Percentiles rank a stretch among this genome's conserved stretches.
These are phyloP conservation scores for Aspergillus ellipticus DNA, from an alignment of 495 filamentous ascomycete genomes.

Conservation along the genomic window DNA sequence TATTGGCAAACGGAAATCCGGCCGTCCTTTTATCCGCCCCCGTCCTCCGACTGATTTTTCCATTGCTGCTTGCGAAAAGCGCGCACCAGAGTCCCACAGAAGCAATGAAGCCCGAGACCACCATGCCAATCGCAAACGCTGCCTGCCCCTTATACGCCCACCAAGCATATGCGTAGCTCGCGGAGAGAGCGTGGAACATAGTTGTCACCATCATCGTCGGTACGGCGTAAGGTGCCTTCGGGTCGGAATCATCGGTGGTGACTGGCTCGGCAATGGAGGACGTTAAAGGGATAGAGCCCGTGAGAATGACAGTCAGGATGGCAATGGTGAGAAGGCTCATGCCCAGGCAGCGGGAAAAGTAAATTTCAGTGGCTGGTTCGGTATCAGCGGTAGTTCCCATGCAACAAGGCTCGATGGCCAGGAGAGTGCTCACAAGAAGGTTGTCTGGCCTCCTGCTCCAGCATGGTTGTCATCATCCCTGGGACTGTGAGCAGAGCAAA, in stretches of 20 bases:
- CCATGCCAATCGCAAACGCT: slow-evolving; percentile 53
- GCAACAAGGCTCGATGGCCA: not conserved
- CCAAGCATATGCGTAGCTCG: slow-evolving; percentile 66
- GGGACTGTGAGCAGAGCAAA: slow-evolving; percentile 61
- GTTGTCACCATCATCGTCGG: slow-evolving; percentile 64
- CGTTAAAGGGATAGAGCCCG: slow-evolving; percentile 71
- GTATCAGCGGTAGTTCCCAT: not conserved
- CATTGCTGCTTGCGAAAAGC: slow-evolving; percentile 64
- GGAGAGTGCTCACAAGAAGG: slow-evolving; percentile 42
- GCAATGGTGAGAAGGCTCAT: slow-evolving; percentile 64
- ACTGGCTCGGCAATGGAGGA: slow-evolving; percentile 40
- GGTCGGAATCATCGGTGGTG: slow-evolving; percentile 44
- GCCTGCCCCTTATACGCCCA: slow-evolving; percentile 52
- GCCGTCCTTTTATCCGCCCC: slow-evolving; percentile 76
- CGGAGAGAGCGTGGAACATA: slow-evolving; percentile 57
- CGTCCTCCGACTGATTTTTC: slow-evolving; percentile 62
- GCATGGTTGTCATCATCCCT: slow-evolving; percentile 58
- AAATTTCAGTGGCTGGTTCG: slow-evolving; percentile 59
- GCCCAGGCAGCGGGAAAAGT: slow-evolving; percentile 68
- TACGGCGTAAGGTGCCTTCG: slow-evolving; percentile 64
- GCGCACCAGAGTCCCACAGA: slow-evolving; percentile 68
- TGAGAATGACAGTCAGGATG: slow-evolving; percentile 61
- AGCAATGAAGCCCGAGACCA: slow-evolving; percentile 50
- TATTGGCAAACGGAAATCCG: slow-evolving; percentile 67
- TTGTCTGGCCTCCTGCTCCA: slow-evolving; percentile 55